phyloP scores from a whole-genome alignment of 1,284 basidiomycete genomes.

The Melampsora abietis-canadensis region DNA sequence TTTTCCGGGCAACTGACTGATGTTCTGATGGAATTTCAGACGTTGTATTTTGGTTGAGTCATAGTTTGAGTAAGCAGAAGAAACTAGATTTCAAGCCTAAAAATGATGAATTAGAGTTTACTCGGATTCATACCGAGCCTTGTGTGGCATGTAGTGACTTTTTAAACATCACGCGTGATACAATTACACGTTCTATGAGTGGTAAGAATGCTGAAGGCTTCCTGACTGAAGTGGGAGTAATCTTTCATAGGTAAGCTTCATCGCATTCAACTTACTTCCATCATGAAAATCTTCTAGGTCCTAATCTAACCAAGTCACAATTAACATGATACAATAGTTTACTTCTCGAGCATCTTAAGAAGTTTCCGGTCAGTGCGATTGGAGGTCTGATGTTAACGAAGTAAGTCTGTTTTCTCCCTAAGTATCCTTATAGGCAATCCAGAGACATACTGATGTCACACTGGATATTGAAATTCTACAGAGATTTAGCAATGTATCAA shows the following conservation, averaged over 20 bases:
- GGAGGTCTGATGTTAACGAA: slow-evolving; percentile 98
- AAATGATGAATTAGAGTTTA: slow-evolving; percentile 91
- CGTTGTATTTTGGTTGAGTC: slow-evolving; percentile 56
- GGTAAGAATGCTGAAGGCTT: slow-evolving; percentile 91
- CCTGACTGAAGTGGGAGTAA: slow-evolving; percentile 86
- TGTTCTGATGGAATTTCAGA: slow-evolving; percentile 44
- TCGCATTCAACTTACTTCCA: slow-evolving; percentile 16
- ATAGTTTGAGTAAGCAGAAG: slow-evolving; percentile 85
- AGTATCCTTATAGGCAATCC: slow-evolving; percentile 17
- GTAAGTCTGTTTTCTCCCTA: slow-evolving; percentile 58
- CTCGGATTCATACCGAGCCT: slow-evolving; percentile 90
- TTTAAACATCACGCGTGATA: slow-evolving; percentile 74
- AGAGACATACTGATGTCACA: not conserved
- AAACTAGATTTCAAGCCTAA: slow-evolving; percentile 93
- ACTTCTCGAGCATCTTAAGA: slow-evolving; percentile 88
- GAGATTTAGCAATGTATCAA: slow-evolving; percentile 95
- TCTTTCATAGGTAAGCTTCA: slow-evolving; percentile 77
- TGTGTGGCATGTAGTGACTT: slow-evolving; percentile 83
- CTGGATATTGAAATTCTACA: slow-evolving; percentile 52
- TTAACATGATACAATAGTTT: slow-evolving; percentile 59
- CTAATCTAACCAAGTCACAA: no score
- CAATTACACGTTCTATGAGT: slow-evolving; percentile 69
- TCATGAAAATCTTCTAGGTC: not conserved
- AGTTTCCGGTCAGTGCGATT: slow-evolving; percentile 92
- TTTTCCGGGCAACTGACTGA: not conserved